Base-by-base conservation (phyloP, 2,329 filamentous ascomycete genomes). In the Thermothelomyces thermophilus region DNA sequence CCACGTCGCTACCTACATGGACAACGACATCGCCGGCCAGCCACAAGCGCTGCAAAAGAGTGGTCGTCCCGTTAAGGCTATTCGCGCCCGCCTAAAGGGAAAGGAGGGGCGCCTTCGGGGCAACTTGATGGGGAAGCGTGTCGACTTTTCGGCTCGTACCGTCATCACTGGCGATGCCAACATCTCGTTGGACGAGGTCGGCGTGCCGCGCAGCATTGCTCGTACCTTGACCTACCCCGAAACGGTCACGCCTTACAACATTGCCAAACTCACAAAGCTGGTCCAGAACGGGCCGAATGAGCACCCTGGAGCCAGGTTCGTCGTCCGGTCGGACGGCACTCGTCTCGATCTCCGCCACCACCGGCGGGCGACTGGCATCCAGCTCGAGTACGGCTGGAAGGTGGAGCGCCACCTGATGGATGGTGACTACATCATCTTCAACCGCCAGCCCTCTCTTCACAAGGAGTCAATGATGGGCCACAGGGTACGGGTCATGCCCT, bases 401-500 rank as follows among this genome's bases (percentile, higher is more conserved):
- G 94, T 99, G 31, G 93, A 99, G 71, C 86, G 93, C 55, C 93
- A 99, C 70, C 82, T 99, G 57, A 84, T 95, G 62, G 89, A 95
- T 63, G 91, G 91, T 51, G 93, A 99, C 69, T 94, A 89, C 58
- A 97, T 99, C 70, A 90, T 98, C 64, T 99, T 99, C 82, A 99
- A 98, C 69, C 93, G 93, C 77, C 93, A 99, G 66, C 93, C 93
- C 1, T 99, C 93, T 31, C 76, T 99, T 63, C 93, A 99, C 77
- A 99, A 99, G 70, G 93, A 98, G 67, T 98, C 93, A 53, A 99
- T 98, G 93, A 98, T 98, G 94, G 93, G 89, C 69, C 93, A 99
- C 70, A 84, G 89, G 61, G 93, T 98, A 56, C 85, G 86, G 53
- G 93, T 99, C 54, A 97, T 98, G 90, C 93, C 93, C 3, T 98